Evolutionary conservation across 176 grass and related monocot species (phyloP), one percentile per base, ranked within the genome.

Genomic region (Ampelocalamus luodianensis): DNA sequence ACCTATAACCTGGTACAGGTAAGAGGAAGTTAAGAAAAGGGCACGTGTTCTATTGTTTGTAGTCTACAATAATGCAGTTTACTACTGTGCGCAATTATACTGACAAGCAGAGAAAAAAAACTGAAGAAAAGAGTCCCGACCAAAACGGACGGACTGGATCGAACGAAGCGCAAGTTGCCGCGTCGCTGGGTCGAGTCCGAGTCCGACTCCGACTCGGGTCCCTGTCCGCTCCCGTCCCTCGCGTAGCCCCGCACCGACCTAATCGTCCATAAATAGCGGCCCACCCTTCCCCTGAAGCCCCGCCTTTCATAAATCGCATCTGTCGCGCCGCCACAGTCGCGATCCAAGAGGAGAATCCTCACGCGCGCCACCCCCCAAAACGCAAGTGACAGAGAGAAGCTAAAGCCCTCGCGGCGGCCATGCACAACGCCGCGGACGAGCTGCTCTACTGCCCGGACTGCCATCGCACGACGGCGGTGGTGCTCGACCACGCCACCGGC

Each of bases 401-500:
- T 5, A 11, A 23, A 70, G 5, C 6, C 16, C 24, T 48, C 17
- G 29, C 10, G 4, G 15, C 54, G 10, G 68, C 80, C 26, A 84
- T 84, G 81, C 0, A 3, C 75, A 24, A 49, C 26, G 50, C 39
- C 45, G 26, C 24, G 37, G 51, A 39, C 80, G 87, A 89, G 6
- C 22, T 32, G 65, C 0, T 55, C 6, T 78, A 58, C 85, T 93
- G 91, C 81, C 66, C 81, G 39, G 91, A 88, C 50, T 93, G 91
- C 88, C 60, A 20, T 37, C 76, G 77, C 71, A 2, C 24, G n/a
- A 90, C 91, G 34, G 72, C 81, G 88, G 87, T 71, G 53, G 87
- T 89, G 26, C 53, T 89, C 20, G 90, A 92, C 87, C 90, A 87
- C 87, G 16, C 71, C 76, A 74, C 77, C 49, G 91, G 91, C 77